Conservation (phyloP, 768 basidiomycete genomes). For the Lentinula sp. region DNA sequence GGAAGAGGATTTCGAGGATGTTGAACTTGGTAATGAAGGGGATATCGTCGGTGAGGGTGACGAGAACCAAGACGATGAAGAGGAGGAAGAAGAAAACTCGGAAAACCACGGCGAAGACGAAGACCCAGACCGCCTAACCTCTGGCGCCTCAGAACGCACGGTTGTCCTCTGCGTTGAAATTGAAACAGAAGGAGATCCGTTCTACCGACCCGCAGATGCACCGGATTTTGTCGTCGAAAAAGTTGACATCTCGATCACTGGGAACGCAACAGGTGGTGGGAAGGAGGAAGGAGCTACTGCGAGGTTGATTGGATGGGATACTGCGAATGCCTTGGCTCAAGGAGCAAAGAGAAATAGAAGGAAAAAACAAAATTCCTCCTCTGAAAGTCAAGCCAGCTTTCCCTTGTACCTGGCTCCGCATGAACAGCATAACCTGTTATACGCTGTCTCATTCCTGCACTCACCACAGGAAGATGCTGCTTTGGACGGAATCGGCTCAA, state of each 20-base stretch:
- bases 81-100: slow-evolving; percentile 2
- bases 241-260: slow-evolving; percentile 71
- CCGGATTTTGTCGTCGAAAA: slow-evolving; percentile 71
- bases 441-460: slow-evolving; percentile 78
- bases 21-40: not conserved
- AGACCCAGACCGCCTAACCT: slow-evolving; percentile 44
- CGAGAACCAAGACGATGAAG: not conserved
- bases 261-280: slow-evolving; percentile 31
- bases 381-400: slow-evolving; percentile 17
- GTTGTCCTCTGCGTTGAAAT: slow-evolving; percentile 90
- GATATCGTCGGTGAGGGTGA: slow-evolving; percentile 11
- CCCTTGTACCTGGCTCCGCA: slow-evolving; percentile 59
- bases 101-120: slow-evolving; percentile 21
- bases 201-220: not conserved
- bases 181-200: slow-evolving; percentile 65
- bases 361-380: not conserved
- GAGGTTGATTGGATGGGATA: slow-evolving; percentile 49
- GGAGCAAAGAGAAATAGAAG: not conserved
- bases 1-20: not conserved
- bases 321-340: slow-evolving; percentile 41
- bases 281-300: slow-evolving; percentile 37
- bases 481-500: slow-evolving; percentile 24
- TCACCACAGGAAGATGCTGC: slow-evolving; percentile 49
- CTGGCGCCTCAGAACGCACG: slow-evolving; percentile 73
- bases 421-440: slow-evolving; percentile 86